Conservation (phyloP, 1,284 basidiomycete species). For the Inonotus hispidus region DNA sequence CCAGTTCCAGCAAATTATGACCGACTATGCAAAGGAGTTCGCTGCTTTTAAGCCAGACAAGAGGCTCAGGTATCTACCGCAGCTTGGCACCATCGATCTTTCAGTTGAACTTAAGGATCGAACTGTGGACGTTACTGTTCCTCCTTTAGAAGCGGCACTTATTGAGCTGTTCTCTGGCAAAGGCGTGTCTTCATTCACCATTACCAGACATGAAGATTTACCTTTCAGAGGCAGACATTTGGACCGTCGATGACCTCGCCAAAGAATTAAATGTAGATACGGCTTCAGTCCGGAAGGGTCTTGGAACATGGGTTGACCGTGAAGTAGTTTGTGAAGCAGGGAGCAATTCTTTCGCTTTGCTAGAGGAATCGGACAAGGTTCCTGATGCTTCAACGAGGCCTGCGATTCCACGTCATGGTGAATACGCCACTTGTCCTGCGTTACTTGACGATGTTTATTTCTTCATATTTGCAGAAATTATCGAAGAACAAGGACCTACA, state of each 20-base stretch:
- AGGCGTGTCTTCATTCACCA: constrained; percentile 34
- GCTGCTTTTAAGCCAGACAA: constrained; percentile 85
- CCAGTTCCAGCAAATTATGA: constrained; percentile 69
- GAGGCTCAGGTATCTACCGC: constrained; percentile 78
- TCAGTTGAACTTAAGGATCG: constrained; percentile 80
- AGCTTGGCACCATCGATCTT: constrained; percentile 77
- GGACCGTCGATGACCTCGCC: constrained; percentile 62
- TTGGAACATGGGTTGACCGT: constrained; percentile 79
- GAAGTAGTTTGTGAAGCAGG: constrained; percentile 72
- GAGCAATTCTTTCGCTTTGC: constrained; percentile 51
- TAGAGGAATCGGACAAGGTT: constrained; percentile 49
- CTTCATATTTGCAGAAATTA: constrained; percentile 2
- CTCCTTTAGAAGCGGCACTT: constrained; percentile 83
- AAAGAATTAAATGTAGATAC: constrained; percentile 62
- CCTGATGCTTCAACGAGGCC: constrained; percentile 21
- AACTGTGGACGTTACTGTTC: constrained; percentile 68
- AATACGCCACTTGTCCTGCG: constrained; percentile 14
- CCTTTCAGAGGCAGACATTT: constrained; percentile 25
- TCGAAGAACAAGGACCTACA: constrained; percentile 37
- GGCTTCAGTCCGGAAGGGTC: constrained; percentile 60
- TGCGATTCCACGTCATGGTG: constrained; percentile 31
- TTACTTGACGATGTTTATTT: constrained; percentile 1
- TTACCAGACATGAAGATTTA: background rate
- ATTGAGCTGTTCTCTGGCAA: constrained; percentile 80
- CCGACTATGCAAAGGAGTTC: constrained; percentile 73